Percentiles rank a stretch among this genome's conserved stretches.
Evolutionary conservation across 2,329 filamentous ascomycete genomes (phyloP).

Genomic region (Colletotrichum filicis): DNA sequence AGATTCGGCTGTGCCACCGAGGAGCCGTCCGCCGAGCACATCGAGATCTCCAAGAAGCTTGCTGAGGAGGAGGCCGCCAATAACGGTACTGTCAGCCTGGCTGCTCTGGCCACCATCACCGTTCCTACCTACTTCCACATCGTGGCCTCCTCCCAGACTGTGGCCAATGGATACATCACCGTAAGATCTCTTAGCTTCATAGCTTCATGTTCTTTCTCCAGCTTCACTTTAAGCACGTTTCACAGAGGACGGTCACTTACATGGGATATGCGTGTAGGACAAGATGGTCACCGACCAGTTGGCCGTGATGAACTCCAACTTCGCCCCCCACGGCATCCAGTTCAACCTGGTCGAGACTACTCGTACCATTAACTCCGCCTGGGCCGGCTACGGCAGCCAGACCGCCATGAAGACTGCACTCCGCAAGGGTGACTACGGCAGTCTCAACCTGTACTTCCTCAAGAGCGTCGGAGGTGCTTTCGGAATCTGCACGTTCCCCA

Average conservation of each 20-base stretch:
- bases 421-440: constrained; percentile 55
- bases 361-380: constrained; percentile 58
- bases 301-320: constrained; percentile 56
- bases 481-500: constrained; percentile 60
- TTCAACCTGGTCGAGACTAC: constrained; percentile 58
- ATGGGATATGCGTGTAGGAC: constrained; percentile 34
- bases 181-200: constrained; percentile 38
- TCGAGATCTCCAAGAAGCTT: constrained; percentile 35
- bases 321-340: constrained; percentile 53
- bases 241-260: not conserved
- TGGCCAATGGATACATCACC: constrained; percentile 47
- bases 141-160: constrained; percentile 42
- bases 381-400: constrained; percentile 53
- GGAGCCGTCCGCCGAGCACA: constrained; percentile 13
- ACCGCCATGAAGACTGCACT: constrained; percentile 57
- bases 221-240: no score
- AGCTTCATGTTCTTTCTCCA: no score
- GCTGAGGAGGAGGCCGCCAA: constrained; percentile 33
- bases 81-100: constrained; percentile 34
- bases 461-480: constrained; percentile 48
- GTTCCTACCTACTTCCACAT: constrained; percentile 54
- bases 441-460: constrained; percentile 59
- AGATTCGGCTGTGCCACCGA: constrained; percentile 10
- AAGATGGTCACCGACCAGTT: constrained; percentile 52
- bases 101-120: constrained; percentile 41